Conservation (phyloP, 169 alveolate species). For the Toxoplasma gondii region DNA sequence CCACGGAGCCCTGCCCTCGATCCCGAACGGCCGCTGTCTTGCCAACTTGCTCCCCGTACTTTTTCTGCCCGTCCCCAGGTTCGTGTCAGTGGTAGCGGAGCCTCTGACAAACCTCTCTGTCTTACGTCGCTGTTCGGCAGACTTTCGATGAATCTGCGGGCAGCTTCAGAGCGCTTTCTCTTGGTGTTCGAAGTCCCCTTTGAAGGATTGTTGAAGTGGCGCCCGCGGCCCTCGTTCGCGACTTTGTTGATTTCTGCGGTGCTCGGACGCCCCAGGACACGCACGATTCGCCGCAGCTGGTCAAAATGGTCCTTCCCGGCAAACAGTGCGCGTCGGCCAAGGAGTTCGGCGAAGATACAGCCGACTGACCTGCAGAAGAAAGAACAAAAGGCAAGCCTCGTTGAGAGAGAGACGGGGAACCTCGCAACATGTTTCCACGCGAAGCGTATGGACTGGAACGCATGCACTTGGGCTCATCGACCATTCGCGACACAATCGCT, state of each 20-base stretch:
- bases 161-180: constrained; percentile 27
- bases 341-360: constrained; percentile 91
- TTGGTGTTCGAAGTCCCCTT: constrained; percentile 8
- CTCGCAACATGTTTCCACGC: too few relatives aligned
- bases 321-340: constrained; percentile 90
- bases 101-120: too few relatives aligned
- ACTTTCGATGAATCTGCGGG: constrained; percentile 38
- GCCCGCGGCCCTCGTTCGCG: constrained; percentile 44
- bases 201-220: constrained; percentile 26
- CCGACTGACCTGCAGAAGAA: constrained; percentile 84
- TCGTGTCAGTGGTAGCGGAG: too few relatives aligned
- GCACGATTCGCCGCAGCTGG: constrained; percentile 88
- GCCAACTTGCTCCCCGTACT: too few relatives aligned
- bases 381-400: neutral
- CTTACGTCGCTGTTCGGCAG: constrained; percentile 41
- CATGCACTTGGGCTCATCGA: too few relatives aligned
- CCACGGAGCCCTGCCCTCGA: too few relatives aligned
- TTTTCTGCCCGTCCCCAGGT: too few relatives aligned
- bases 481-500: too few relatives aligned
- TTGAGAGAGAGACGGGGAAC: too few relatives aligned
- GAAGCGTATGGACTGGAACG: too few relatives aligned
- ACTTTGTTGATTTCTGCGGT: constrained; percentile 83
- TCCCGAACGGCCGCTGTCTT: too few relatives aligned
- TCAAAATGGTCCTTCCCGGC: constrained; percentile 94
- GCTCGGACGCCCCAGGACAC: constrained; percentile 85